Evolutionary conservation across 305 asterid species (phyloP).

Genomic region (Fraxinus angustifolia): DNA sequence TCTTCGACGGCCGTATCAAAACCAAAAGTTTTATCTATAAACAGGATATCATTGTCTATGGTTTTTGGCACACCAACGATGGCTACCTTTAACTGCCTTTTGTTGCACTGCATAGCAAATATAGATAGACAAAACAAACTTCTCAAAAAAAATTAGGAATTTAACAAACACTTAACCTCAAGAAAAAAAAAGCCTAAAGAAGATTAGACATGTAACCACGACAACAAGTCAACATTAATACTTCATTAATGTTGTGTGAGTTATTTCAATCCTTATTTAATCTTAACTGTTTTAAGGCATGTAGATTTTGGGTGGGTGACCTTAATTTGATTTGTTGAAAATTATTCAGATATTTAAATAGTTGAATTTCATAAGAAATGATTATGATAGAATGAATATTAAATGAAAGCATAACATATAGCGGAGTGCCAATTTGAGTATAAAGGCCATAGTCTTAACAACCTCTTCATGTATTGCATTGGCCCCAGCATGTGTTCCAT

Average conservation of each 20-base stretch:
- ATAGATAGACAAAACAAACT: neutral
- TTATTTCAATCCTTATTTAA: neutral
- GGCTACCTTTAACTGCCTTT: slow-evolving; percentile 61
- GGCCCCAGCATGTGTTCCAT: slow-evolving; percentile 99
- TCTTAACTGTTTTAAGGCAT: neutral
- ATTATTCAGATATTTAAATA: neutral
- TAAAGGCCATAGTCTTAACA: slow-evolving; percentile 20
- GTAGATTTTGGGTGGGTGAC: neutral
- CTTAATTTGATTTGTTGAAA: neutral
- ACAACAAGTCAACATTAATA: neutral
- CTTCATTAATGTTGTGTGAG: neutral
- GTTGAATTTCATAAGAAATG: slow-evolving; percentile 8
- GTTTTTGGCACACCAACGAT: slow-evolving; percentile 99
- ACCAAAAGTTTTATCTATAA: slow-evolving; percentile 97
- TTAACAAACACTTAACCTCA: neutral
- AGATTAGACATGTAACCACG: neutral
- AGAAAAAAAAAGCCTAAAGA: neutral
- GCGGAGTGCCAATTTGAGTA: neutral
- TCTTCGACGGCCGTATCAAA: slow-evolving; percentile 99
- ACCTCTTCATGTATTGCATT: slow-evolving; percentile 96
- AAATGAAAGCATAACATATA: neutral
- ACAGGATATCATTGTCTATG: slow-evolving; percentile 91
- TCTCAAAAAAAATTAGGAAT: neutral
- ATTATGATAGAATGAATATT: slow-evolving; percentile 3
- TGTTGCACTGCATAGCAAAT: slow-evolving; percentile 56